These are phyloP conservation scores for Diospyros lotus DNA, from an alignment of 148 eudicot species.

Conservation along the genomic window DNA sequence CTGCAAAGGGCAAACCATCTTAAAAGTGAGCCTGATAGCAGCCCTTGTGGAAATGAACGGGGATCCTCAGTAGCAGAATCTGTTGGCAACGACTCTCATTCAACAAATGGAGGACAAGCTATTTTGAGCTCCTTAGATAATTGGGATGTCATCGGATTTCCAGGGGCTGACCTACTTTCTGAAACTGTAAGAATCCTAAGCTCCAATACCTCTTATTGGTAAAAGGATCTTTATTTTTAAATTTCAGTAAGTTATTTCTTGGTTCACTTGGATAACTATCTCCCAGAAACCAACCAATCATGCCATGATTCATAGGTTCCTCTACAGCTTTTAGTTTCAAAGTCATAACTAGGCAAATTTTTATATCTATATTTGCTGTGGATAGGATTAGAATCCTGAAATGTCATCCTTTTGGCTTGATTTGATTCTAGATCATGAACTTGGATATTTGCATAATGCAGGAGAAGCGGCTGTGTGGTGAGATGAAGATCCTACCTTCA, in stretches of 20 bases:
- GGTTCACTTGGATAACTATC: too few species aligned
- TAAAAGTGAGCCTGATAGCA: slow-evolving; percentile 48
- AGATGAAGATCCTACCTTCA: slow-evolving; percentile 78
- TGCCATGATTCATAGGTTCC: too few species aligned
- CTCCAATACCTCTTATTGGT: too few species aligned
- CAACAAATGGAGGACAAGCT: slow-evolving; percentile 33
- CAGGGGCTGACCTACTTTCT: slow-evolving; percentile 84
- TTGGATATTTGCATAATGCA: slow-evolving; percentile 23
- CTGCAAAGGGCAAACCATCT: slow-evolving; percentile 50
- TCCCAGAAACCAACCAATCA: too few species aligned
- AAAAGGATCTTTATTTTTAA: too few species aligned
- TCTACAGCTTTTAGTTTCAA: too few species aligned
- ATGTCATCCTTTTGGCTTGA: too few species aligned
- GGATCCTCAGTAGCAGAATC: slow-evolving; percentile 30
- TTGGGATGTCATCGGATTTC: slow-evolving; percentile 77
- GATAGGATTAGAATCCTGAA: too few species aligned
- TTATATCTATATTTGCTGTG: too few species aligned
- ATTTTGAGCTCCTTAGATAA: slow-evolving; percentile 42
- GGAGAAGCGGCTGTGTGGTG: slow-evolving; percentile 81
- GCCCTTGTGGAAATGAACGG: slow-evolving; percentile 36
- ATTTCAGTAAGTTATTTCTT: too few species aligned
- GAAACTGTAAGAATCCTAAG: slow-evolving; percentile 53
- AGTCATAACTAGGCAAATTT: too few species aligned
- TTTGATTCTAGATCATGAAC: background rate
- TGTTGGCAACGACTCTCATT: slow-evolving; percentile 44